These are phyloP conservation scores for Entophlyctis helioformis DNA, from an alignment of 192 early-diverging fungal genomes.

Conservation along the genomic window DNA sequence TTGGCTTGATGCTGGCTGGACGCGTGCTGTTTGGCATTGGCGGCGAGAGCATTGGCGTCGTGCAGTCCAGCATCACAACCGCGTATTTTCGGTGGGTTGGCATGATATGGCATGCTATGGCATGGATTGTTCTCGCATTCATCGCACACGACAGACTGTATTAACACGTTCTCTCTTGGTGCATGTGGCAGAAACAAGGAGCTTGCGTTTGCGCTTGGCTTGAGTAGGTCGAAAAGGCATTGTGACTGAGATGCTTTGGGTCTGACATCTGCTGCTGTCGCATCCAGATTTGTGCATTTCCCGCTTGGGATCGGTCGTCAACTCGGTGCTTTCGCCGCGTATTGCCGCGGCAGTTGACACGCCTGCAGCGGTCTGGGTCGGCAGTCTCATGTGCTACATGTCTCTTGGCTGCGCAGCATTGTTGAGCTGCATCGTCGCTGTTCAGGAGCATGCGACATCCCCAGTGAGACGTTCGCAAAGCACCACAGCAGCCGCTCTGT, in stretches of 20 bases:
- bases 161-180: neutral
- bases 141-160: too few relatives aligned
- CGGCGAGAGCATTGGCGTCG: slow-evolving; percentile 36
- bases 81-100: slow-evolving; percentile 19
- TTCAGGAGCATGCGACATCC: slow-evolving; percentile 2
- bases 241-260: too few relatives aligned
- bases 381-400: slow-evolving; percentile 26
- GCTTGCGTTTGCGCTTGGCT: slow-evolving; percentile 36
- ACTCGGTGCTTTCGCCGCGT: slow-evolving; percentile 35
- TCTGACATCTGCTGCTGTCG: too few relatives aligned
- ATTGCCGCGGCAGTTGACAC: slow-evolving; percentile 17
- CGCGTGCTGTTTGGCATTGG: slow-evolving; percentile 37
- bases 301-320: slow-evolving; percentile 38
- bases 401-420: slow-evolving; percentile 24
- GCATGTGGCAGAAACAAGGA: slow-evolving; percentile 19
- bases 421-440: slow-evolving; percentile 22
- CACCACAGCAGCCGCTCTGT: slow-evolving; percentile 1
- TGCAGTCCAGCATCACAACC: slow-evolving; percentile 36
- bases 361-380: slow-evolving; percentile 34
- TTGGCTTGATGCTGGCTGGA: slow-evolving; percentile 23
- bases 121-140: too few relatives aligned
- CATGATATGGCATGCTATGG: slow-evolving; percentile 1
- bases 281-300: slow-evolving; percentile 40
- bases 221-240: too few relatives aligned
- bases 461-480: slow-evolving; percentile 1